Conservation (phyloP, 2,329 filamentous ascomycete species). For the Stachybotrys chlorohalonatus region DNA sequence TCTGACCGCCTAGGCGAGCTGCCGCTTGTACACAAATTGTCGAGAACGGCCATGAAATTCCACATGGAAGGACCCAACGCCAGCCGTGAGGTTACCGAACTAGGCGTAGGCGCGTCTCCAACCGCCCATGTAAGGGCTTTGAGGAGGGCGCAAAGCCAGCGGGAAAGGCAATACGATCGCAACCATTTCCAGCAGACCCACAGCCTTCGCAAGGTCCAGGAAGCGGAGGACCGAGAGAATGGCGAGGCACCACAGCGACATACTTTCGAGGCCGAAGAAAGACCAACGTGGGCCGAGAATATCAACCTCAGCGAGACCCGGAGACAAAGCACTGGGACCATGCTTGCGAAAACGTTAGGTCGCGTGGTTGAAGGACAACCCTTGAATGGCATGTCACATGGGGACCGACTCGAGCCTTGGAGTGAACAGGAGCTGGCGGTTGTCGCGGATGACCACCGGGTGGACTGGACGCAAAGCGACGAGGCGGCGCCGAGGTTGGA, state of each 20-base stretch:
- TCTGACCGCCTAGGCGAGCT: conserved; percentile 20
- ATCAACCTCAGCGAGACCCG: conserved; percentile 11
- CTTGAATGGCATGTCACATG: background rate
- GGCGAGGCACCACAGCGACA: conserved; percentile 12
- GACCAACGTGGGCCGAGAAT: conserved; percentile 3
- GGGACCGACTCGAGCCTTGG: background rate
- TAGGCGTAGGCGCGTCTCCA: conserved; percentile 18
- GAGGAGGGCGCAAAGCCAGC: conserved; percentile 26
- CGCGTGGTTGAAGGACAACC: background rate
- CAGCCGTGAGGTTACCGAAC: conserved; percentile 6
- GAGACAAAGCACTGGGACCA: conserved; percentile 28
- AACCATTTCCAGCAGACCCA: conserved; percentile 34
- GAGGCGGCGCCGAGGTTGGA: conserved; percentile 21
- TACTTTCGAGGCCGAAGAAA: conserved; percentile 20
- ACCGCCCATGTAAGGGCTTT: conserved; percentile 26
- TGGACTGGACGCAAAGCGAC: conserved; percentile 53
- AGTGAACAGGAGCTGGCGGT: conserved; percentile 14
- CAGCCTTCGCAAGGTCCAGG: conserved; percentile 17
- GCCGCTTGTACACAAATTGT: conserved; percentile 31
- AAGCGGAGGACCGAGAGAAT: conserved; percentile 23
- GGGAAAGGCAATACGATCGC: conserved; percentile 27
- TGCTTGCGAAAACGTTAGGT: conserved; percentile 9
- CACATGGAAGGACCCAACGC: conserved; percentile 23
- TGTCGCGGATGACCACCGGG: conserved; percentile 26
- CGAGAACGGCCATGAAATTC: conserved; percentile 30